Base-by-base conservation (phyloP, 352 stramenopile genomes). In the Globisporangium canariense region DNA sequence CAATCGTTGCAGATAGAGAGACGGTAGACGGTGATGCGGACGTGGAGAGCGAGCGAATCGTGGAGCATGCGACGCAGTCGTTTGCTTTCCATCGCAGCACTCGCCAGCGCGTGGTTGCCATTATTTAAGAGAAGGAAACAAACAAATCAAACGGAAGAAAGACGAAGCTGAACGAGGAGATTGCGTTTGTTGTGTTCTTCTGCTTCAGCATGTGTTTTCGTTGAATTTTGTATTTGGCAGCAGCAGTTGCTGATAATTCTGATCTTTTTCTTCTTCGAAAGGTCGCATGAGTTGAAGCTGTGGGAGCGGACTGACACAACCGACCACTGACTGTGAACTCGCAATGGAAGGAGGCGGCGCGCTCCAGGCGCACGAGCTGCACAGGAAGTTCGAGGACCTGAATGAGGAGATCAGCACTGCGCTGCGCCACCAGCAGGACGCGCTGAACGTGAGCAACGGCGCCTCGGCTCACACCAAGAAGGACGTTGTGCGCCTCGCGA, bases 371-470 rank as follows among this genome's bases (percentile, higher is more conserved):
- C 75, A 80, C 30, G 80, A 88, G 61, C 74, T 93, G 38, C 75
- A 89, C 74, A 82, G 81, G 51, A 91, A 91, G 64, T 90, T 93
- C 43, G 69, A 90, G 47, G 76, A 75, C 9, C 59, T 91, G 28
- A 93, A 91, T 47, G 84, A 93, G 32, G 81, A 91, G 64, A 78
- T 91, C 46, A 66, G 65, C 4, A 71, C 72, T 14, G 78, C 80
- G 1, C 76, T 93, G 5, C 71, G 65, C 3, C 73, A 74, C 6
- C 81, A 91, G 49, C 76, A 89, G 34, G 77, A 88, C 22, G 71
- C 62, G 2, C 64, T 70, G 6, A 67, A 63, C 9, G 57, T 65
- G 6, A 62, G 40, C 18, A 65, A 46, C 22, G 40, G 36, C 2
- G 59, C 64, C 30, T 54, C 32, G 1, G 28, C 50, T 7, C 36